These are phyloP conservation scores for Mucor irregularis DNA, from an alignment of 371 early-diverging fungal genomes.

Conservation along the genomic window DNA sequence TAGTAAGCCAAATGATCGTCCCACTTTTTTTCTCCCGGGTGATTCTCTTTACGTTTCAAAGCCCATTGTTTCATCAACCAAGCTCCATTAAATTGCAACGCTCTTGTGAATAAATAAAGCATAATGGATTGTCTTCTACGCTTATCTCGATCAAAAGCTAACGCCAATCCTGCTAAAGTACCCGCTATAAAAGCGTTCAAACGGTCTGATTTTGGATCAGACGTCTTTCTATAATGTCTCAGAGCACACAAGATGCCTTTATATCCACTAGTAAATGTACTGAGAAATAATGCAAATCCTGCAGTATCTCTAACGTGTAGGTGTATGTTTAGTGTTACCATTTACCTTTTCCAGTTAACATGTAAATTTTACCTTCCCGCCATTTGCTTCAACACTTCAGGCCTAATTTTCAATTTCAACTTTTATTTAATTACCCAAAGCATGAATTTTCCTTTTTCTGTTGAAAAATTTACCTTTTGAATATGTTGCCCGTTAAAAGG, in stretches of 20 bases:
- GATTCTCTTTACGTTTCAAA: conserved; percentile 35
- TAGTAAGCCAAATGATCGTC: conserved; percentile 57
- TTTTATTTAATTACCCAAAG: neutral
- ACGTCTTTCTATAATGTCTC: conserved; percentile 53
- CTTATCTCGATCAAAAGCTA: conserved; percentile 70
- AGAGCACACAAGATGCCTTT: conserved; percentile 75
- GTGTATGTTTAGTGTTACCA: neutral
- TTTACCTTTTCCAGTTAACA: no score
- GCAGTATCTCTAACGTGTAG: conserved; percentile 62
- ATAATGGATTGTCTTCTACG: conserved; percentile 76
- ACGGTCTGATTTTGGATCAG: conserved; percentile 52
- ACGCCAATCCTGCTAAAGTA: conserved; percentile 69
- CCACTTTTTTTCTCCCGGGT: conserved; percentile 33
- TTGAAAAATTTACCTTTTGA: conserved; percentile 52
- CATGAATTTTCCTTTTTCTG: neutral
- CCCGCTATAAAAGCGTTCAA: conserved; percentile 82
- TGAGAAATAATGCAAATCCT: conserved; percentile 81
- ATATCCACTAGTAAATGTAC: conserved; percentile 77
- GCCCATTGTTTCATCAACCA: conserved; percentile 71
- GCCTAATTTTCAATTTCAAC: conserved; percentile 28
- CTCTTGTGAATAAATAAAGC: conserved; percentile 78
- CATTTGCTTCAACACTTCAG: conserved; percentile 56
- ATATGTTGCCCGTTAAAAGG: conserved; percentile 63
- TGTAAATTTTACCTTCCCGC: conserved; percentile 61
- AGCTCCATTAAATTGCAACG: conserved; percentile 70